phyloP scores from a whole-genome alignment of 805 yeast species.

The Metschnikowia anglica region DNA sequence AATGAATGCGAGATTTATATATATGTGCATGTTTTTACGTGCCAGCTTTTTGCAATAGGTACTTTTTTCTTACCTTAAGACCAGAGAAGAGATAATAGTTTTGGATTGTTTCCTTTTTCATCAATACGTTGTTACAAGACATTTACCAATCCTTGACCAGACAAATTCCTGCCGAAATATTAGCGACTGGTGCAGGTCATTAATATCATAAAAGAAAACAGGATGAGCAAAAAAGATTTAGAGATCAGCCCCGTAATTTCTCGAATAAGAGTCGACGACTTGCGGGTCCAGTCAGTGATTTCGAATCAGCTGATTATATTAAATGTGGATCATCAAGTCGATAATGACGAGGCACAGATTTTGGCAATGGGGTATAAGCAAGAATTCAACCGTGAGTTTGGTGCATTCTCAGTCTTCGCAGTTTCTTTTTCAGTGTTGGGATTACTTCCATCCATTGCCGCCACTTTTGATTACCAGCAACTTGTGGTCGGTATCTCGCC shows the following conservation, averaged over 20 bases:
- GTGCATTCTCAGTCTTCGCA: constrained; percentile 56
- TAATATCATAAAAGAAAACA: background rate
- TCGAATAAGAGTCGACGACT: constrained; percentile 36
- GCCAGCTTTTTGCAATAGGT: too few relatives aligned
- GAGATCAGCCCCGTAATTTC: constrained; percentile 24
- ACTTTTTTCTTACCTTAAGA: background rate
- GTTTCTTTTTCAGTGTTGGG: constrained; percentile 67
- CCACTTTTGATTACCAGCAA: constrained; percentile 60
- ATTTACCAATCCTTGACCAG: too few relatives aligned
- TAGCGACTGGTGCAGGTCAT: constrained; percentile 3
- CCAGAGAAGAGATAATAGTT: too few relatives aligned
- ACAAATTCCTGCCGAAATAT: background rate
- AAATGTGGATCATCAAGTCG: constrained; percentile 49
- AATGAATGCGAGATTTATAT: background rate
- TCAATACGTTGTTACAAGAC: too few relatives aligned
- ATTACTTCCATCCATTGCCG: constrained; percentile 62
- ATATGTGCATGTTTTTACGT: too few relatives aligned
- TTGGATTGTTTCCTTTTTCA: too few relatives aligned
- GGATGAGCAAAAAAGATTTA: constrained; percentile 13
- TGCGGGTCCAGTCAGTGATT: constrained; percentile 36
- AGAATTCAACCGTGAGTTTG: constrained; percentile 60
- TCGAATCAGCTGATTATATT: constrained; percentile 40
- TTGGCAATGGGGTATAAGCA: constrained; percentile 62
- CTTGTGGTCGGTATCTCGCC: constrained; percentile 64
- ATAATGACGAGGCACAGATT: constrained; percentile 51